Evolutionary conservation across 2,329 filamentous ascomycete genomes (phyloP), one percentile per base, ranked within the genome.

Genomic region (Aspergillus tanneri): DNA sequence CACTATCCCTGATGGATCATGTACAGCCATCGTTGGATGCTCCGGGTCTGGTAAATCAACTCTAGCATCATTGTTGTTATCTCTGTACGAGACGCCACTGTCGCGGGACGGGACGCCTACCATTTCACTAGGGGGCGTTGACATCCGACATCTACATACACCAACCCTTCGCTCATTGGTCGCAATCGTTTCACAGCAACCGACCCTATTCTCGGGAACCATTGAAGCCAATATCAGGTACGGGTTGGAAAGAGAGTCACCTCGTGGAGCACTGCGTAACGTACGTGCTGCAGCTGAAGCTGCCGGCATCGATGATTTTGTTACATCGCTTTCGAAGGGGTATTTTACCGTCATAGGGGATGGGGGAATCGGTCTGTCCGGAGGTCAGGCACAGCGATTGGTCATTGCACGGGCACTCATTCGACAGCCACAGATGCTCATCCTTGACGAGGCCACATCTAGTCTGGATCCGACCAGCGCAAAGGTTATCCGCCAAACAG

Each of bases 1-100:
- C 6, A 72, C 69, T 0, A 80, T 96, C 43, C 64, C 75, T 1
- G 67, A 78, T 0, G 83, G 85, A 18, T 82, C 80, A 3, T 87
- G 82, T 56, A 85, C 85, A 0, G 90, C 88, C 2, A 82, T 97
- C 16, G 90, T 95, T 2, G 91, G 92, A 1, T 73, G 81, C 1
- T 96, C 90, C 0, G 92, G 93, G 0, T 88, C 86, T n/a, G 92
- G 93, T 1, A 97, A 99, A 71, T 91, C 87, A 11, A 96, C 92
- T 0, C 77, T 96, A 27, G 79, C 86, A 0, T 81, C 86, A 0
- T 72, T 97, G 0, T 74, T 97, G 0, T 72, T 95, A 3, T 82
- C 86, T 1, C 75, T 96, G 0, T 90, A 93, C 61, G 67, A 74
- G 44, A 56, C 68, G 2, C 58, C 61, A 3, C 44, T 58, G 1